Base-by-base conservation (phyloP, 331 rosid genomes). In the Malus hybrid region DNA sequence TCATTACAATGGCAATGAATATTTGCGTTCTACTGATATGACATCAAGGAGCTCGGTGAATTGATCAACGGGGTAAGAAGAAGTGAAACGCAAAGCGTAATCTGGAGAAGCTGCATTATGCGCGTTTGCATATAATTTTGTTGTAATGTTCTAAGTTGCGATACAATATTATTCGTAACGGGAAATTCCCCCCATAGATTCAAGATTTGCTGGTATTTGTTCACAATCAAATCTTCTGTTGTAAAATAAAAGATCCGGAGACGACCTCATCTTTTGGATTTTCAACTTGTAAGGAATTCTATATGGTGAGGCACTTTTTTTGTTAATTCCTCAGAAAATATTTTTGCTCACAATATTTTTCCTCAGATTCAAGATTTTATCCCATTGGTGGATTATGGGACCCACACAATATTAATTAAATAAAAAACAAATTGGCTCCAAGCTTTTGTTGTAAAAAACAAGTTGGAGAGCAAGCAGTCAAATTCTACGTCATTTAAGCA, bases 1-100 rank as follows among this genome's bases (percentile, higher is more conserved):
- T 86, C 83, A 50, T 83, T 94, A 73, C 81, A 87, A 61, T 88
- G 97, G 96, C 72, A 69, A 78, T 91, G 88, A 88, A 33, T 36
- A 20, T 46, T 68, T 9, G 34, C 69, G 20, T 30, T 65, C 19
- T 66, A 26, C 57, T 30, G 70, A 66, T 18, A 57, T 18, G 34
- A 42, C 58, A 56, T 68, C 32, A 28, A n/a, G 75, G 18, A 36
- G 16, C 63, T 14, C 4, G 22, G 52, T 30, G 33, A 52, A 70
- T 46, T 22, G 26, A 33, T 48, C 42, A 7, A 61, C 56, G 69
- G 69, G 7, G 18, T 19, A 16, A 71, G 70, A 16, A 71, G 70
- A 52, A 70, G 5, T 28, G 58, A 60, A 60, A 32, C 20, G 75
- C 20, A 44, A 29, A 58, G 9, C 15, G 53, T 58, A 22, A 67